Base-by-base conservation (phyloP, 352 stramenopile species). In the Phytophthora brassicae region DNA sequence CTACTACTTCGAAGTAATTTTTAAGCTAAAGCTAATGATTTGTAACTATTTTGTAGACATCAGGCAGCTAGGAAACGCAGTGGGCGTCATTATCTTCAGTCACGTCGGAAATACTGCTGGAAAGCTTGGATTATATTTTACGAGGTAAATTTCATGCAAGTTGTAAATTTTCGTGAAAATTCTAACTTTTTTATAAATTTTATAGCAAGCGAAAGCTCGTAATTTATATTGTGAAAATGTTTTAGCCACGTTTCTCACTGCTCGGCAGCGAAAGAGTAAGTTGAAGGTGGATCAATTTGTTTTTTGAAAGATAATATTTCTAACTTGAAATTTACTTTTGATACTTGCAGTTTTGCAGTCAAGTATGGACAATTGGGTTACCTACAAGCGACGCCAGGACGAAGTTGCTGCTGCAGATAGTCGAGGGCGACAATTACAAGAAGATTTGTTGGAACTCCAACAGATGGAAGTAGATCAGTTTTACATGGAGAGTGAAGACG, bases 401-500 rank as follows among this genome's bases (percentile, higher is more conserved):
- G 80, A 88, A 57, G 56, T 77, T 8, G 63, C 62, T 1, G 70
- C 68, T 11, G 78, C 75, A 20, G 71, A 80, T 41, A 52, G 68
- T 22, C 74, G 79, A 1, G 60, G 83, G 19, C 65, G 56, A 22
- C 46, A 68, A 35, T 46, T 90, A n/a, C 76, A 86, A 4, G 20
- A 61, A 19, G 67, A 79, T 14, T 49, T 88, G 19, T 45, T 61
- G 14, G 49, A 75, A 23, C 59, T 72, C 6, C 24, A 59, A 26
- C 64, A 54, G 13, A 53, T 77, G 51, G 60, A 75, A 28, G 26
- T 19, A 3, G 83, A 90, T 17, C 3, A 36, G 0, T 45, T 22
- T 1, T 36, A 42, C 1, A 90, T 92, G 81, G 54, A 65, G 13
- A 13, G 69, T 4, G 83, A 92, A 60, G 80, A 92, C 36, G 64